Evolutionary conservation across 106 monocot species (phyloP).

Genomic region (Dioscorea alata): DNA sequence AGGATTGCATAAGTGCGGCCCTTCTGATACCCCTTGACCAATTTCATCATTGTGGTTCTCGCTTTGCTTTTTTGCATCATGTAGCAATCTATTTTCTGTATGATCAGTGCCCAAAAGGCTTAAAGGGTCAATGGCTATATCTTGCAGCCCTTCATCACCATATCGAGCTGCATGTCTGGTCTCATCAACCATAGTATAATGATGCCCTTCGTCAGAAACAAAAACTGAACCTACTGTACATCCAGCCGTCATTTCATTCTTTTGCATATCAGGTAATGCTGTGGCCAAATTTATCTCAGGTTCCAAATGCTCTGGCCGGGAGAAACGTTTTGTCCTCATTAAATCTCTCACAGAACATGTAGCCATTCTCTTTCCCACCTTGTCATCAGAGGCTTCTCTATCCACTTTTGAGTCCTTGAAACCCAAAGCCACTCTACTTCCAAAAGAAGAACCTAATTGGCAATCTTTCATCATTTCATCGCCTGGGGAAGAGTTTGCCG

Average conservation of each 20-base stretch:
- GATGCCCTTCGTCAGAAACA: neutral
- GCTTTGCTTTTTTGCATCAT: neutral
- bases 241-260: neutral
- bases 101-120: neutral
- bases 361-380: conserved; percentile 4
- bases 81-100: neutral
- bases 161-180: no score
- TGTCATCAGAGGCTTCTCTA: conserved; percentile 5
- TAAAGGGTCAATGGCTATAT: neutral
- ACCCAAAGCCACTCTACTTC: neutral
- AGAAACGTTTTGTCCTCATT: conserved; percentile 63
- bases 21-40: no score
- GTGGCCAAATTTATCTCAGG: conserved; percentile 9
- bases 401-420: conserved; percentile 10
- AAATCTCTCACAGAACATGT: conserved; percentile 60
- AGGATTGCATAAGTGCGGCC: neutral
- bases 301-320: conserved; percentile 33
- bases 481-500: conserved; percentile 1
- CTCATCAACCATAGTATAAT: no score
- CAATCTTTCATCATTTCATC: neutral
- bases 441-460: conserved; percentile 16
- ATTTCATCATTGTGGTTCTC: neutral
- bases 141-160: neutral
- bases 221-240: neutral
- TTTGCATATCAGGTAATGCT: neutral